Evolutionary conservation across 2,329 filamentous ascomycete species (phyloP), one percentile per base, ranked within the genome.

Genomic region (Penicillium brevicompactum): DNA sequence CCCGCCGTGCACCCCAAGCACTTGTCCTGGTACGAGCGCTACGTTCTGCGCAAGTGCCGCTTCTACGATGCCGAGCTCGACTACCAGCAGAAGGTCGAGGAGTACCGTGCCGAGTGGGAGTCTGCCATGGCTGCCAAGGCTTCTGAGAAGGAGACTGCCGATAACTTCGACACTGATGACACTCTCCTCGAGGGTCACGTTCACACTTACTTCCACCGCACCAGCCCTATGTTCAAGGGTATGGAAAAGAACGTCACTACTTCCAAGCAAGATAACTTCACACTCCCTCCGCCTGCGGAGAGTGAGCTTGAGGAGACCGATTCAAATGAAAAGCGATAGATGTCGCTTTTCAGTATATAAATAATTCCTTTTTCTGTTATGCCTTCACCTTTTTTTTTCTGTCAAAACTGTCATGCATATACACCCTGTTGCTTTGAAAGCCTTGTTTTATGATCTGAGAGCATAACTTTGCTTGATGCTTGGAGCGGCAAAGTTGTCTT

Each of bases 1-100:
- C 87, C 96, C 51, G 93, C 93, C 57, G 87, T 97, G 56, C 92
- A 97, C 80, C 88, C 91, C 46, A 85, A 89, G 73, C 93, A 97
- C 71, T 79, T 97, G 60, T 93, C 89, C 6, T 73, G 92, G 49
- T 97, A 91, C 89, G 93, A 97, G 82, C 87, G 91, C 58, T 74
- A 56, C 30, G 37, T 90, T 60, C 82, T 84, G 51, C 92, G 91
- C 49, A 83, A 89, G 16, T 86, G 88, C 74, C 95, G 94, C 81
- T 73, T 84, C 70, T 97, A 97, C 79, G 80, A 97, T 74, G 86
- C 92, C 7, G 87, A 90, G 59, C 78, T 87, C 48, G 93, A 97
- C 80, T 91, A 89, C 78, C 84, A 89, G 78, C 82, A 87, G 72
- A 92, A 91, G 82, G 89, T 97, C 60, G 83, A 87, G 65, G 93